phyloP scores from a whole-genome alignment of 2,329 filamentous ascomycete species.

The Sporothrix phasma region DNA sequence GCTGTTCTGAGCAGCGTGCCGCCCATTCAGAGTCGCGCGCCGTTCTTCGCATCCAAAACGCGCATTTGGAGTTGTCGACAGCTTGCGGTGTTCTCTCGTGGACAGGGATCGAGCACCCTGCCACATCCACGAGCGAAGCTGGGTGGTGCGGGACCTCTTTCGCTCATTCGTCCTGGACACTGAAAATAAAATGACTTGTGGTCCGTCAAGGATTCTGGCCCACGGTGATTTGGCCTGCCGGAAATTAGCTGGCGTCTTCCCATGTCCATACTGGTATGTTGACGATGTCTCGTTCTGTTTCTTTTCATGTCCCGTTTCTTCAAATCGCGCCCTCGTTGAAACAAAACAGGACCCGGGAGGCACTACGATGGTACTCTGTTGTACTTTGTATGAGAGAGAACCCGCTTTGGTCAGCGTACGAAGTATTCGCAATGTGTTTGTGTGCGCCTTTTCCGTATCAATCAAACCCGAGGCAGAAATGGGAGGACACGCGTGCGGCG shows the following conservation, averaged over 20 bases:
- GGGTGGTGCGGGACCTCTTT: not conserved
- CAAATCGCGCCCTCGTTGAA: not conserved
- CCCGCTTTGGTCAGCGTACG: conserved; percentile 5
- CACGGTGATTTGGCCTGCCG: conserved; percentile 9
- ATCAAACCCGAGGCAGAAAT: not conserved
- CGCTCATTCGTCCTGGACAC: not conserved
- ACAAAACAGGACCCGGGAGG: conserved; percentile 7
- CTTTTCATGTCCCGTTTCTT: not conserved
- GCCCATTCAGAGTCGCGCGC: too few relatives aligned
- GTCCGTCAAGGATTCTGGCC: not conserved
- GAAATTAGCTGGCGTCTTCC: conserved; percentile 17
- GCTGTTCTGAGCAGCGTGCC: not conserved
- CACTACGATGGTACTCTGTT: conserved; percentile 11
- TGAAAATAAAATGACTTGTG: conserved; percentile 15
- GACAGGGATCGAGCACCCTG: not conserved
- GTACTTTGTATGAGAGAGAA: conserved; percentile 10
- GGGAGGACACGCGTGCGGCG: too few relatives aligned
- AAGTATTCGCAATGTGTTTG: not conserved
- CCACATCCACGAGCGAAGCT: not conserved
- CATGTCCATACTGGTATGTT: not conserved
- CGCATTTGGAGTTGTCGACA: too few relatives aligned
- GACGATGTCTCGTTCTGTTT: not conserved
- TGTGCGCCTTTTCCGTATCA: not conserved
- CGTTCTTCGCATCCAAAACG: too few relatives aligned
- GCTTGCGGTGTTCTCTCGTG: not conserved